Percentiles rank a stretch among this genome's conserved stretches.
These are phyloP conservation scores for Aspergillus bertholletiae DNA, from an alignment of 495 filamentous ascomycete genomes.

Conservation along the genomic window DNA sequence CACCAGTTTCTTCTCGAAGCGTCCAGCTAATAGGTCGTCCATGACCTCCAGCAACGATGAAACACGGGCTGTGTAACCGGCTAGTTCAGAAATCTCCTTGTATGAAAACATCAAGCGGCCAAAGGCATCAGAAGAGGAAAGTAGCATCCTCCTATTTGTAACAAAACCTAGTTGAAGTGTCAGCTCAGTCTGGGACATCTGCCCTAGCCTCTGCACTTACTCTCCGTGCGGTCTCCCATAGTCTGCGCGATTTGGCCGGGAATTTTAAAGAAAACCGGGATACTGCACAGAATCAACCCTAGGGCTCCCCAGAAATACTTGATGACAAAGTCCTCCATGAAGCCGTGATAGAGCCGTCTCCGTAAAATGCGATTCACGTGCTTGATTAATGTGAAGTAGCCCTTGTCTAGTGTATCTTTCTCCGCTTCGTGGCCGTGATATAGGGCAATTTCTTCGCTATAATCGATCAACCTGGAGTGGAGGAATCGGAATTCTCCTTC, in stretches of 20 bases:
- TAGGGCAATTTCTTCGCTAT: constrained; percentile 90
- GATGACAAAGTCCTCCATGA: constrained; percentile 99
- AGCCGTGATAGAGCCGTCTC: constrained; percentile 85
- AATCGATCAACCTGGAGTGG: constrained; percentile 90
- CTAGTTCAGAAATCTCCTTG: constrained; percentile 93
- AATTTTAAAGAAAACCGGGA: constrained; percentile 93
- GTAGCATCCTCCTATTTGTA: constrained; percentile 85
- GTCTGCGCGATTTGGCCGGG: constrained; percentile 69
- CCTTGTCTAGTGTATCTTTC: constrained; percentile 95
- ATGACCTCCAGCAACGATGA: constrained; percentile 87
- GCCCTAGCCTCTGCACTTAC: constrained; percentile 34
- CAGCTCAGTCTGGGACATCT: not conserved
- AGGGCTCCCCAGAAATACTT: constrained; percentile 99
- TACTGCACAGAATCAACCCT: constrained; percentile 88
- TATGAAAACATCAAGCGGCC: constrained; percentile 98
- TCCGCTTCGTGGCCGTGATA: constrained; percentile 93
- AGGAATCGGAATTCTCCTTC: constrained; percentile 97
- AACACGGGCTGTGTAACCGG: constrained; percentile 89
- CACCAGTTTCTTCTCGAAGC: constrained; percentile 93
- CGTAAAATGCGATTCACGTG: constrained; percentile 95
- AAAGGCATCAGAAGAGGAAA: constrained; percentile 92
- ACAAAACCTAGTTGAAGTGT: constrained; percentile 60
- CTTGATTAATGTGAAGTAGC: constrained; percentile 98
- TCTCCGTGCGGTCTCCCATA: constrained; percentile 90
- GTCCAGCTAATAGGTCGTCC: constrained; percentile 83